Base-by-base conservation (phyloP, 1,139 yeast species). In the Protomyces arabidopsidicola region DNA sequence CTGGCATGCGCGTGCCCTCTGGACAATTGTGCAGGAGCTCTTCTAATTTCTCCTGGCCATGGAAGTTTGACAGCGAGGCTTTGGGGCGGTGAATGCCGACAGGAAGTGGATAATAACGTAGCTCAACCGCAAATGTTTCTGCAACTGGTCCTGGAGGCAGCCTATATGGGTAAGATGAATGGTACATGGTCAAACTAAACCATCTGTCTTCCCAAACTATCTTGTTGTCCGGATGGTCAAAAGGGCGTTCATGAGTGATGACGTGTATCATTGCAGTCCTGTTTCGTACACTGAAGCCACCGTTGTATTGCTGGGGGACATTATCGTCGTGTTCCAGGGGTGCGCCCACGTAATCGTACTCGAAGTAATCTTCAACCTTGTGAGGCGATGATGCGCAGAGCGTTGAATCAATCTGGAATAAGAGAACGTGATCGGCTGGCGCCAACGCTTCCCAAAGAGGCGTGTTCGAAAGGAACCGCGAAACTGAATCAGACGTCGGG, bases 331-430 rank as follows among this genome's bases (percentile, higher is more conserved):
- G 27, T 36, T 14, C 50, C 24, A 57, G 8, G 34, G 61, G 61
- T 10, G 61, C 61, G n/a, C 61, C 61, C 24, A 57, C 39, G 50
- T 50, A 57, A 14, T 57, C 61, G 55, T 50, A 57, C 55, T 39
- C 38, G 51, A 57, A 51, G 16, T 50, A 57, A 20, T 57, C 61
- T 38, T 57, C 55, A 20, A 57, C 31, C 12, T 38, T 45, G 12
- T 45, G 38, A 14, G 51, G 39, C n/a, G 61, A 48, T 10, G 50
- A 3, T 18, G 61, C 50, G 18, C 61, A 57, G 31, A 57, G 42
- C 22, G 51, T 57, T 24, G 50, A 35, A 35, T 57, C 61, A 14
- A 38, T 36, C 20, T 57, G 61, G 45, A 48, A 57, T 42, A 57
- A 14, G 16, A 57, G 51, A 14, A 57, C 38, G 34, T 57, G 50